Conservation (phyloP, 495 filamentous ascomycete genomes). For the Rusavskia elegans region DNA sequence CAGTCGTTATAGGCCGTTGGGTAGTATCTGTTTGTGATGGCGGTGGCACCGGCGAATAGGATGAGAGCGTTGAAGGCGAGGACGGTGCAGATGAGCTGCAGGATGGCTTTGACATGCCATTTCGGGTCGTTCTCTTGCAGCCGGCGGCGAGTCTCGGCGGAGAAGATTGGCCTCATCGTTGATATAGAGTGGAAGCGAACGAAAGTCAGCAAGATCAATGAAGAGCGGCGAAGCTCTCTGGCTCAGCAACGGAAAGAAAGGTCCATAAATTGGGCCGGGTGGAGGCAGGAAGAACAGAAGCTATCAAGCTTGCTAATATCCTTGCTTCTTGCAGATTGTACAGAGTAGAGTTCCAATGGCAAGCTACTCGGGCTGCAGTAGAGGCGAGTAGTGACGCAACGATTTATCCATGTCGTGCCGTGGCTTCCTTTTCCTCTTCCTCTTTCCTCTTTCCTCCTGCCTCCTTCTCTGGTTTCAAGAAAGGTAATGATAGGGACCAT, state of each 20-base stretch:
- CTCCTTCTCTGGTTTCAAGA: too few relatives aligned
- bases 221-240: too few relatives aligned
- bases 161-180: neutral
- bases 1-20: slow-evolving; percentile 6
- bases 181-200: neutral
- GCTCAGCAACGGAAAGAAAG: too few relatives aligned
- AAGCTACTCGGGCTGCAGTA: neutral
- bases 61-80: slow-evolving; percentile 14
- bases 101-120: slow-evolving; percentile 10
- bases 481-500: too few relatives aligned
- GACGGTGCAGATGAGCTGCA: slow-evolving; percentile 9
- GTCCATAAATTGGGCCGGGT: too few relatives aligned
- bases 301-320: too few relatives aligned
- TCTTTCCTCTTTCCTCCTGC: too few relatives aligned
- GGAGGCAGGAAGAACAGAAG: too few relatives aligned
- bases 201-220: too few relatives aligned
- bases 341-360: too few relatives aligned
- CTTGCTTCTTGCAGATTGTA: too few relatives aligned
- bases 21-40: slow-evolving; percentile 1
- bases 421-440: too few relatives aligned
- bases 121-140: slow-evolving; percentile 8
- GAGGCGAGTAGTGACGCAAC: neutral
- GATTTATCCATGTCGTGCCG: neutral
- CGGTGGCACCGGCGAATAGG: slow-evolving; percentile 9
- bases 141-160: slow-evolving; percentile 4